phyloP scores from a whole-genome alignment of 495 filamentous ascomycete species.

The Bryoglossum gracile region DNA sequence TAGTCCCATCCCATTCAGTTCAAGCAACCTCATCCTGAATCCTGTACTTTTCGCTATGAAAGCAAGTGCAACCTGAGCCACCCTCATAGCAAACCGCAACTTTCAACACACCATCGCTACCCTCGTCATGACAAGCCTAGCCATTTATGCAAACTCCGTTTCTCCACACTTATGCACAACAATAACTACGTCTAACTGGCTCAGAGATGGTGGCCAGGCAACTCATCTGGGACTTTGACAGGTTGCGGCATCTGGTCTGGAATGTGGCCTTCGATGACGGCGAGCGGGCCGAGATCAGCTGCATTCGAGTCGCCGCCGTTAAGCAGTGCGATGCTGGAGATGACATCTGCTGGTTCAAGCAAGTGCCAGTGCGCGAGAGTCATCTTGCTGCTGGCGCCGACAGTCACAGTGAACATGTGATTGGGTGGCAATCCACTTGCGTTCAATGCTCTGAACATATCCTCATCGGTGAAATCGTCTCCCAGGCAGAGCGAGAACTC shows the following conservation, averaged over 20 bases:
- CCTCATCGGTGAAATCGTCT: conserved; percentile 96
- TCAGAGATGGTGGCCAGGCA: conserved; percentile 1
- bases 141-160: too few species aligned
- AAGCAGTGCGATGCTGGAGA: conserved; percentile 68
- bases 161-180: too few species aligned
- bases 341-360: conserved; percentile 78
- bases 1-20: too few species aligned
- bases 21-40: too few species aligned
- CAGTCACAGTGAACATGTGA: conserved; percentile 77
- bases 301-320: conserved; percentile 31
- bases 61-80: too few species aligned
- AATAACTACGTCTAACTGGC: too few species aligned
- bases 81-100: too few species aligned
- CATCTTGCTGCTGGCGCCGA: conserved; percentile 79
- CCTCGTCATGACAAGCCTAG: too few species aligned
- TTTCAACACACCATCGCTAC: too few species aligned
- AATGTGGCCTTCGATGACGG: conserved; percentile 21
- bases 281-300: conserved; percentile 19
- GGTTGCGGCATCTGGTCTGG: conserved; percentile 13
- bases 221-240: conserved; percentile 2
- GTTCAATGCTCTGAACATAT: conserved; percentile 66
- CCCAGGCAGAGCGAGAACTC: conserved; percentile 85
- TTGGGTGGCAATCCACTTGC: conserved; percentile 47
- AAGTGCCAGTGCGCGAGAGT: conserved; percentile 84
- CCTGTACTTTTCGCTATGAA: too few species aligned